Conservation (phyloP, 2,329 filamentous ascomycete genomes). For the Neodidymelliopsis sp. region DNA sequence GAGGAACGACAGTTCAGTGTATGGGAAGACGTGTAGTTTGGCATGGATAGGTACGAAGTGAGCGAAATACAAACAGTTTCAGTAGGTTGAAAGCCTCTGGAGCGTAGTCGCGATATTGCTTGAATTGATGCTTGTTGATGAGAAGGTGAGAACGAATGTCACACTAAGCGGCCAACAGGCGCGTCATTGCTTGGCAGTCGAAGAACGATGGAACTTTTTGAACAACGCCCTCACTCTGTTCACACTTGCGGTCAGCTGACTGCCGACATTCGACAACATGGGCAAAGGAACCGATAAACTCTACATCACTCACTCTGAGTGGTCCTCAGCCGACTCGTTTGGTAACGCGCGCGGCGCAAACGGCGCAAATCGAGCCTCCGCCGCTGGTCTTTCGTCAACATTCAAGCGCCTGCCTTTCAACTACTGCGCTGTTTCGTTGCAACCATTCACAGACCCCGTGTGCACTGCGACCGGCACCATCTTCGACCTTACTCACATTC, state of each 20-base stretch:
- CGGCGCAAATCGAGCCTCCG: conserved; percentile 61
- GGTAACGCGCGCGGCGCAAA: conserved; percentile 79
- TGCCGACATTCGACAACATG: conserved; percentile 30
- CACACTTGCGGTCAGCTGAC: conserved; percentile 1
- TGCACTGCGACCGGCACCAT: conserved; percentile 88
- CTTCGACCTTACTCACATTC: conserved; percentile 94
- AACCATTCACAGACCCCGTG: conserved; percentile 93
- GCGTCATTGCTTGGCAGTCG: conserved; percentile 21
- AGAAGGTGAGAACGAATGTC: neutral
- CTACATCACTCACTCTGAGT: conserved; percentile 94
- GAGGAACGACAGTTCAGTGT: neutral
- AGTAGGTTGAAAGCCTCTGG: too few relatives aligned
- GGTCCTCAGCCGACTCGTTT: conserved; percentile 89
- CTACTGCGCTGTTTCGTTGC: conserved; percentile 94
- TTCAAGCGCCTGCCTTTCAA: conserved; percentile 96
- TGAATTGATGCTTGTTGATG: too few relatives aligned
- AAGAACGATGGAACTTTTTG: conserved; percentile 15
- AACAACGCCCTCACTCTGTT: neutral
- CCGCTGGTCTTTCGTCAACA: conserved; percentile 60
- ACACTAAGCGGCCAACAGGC: conserved; percentile 1
- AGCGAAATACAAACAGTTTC: too few relatives aligned
- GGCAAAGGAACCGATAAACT: conserved; percentile 54
- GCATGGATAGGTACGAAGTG: too few relatives aligned
- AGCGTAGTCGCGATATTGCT: too few relatives aligned
- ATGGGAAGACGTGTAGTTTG: neutral